phyloP scores from a whole-genome alignment of 2,329 filamentous ascomycete genomes.

The Helminthosporium solani region DNA sequence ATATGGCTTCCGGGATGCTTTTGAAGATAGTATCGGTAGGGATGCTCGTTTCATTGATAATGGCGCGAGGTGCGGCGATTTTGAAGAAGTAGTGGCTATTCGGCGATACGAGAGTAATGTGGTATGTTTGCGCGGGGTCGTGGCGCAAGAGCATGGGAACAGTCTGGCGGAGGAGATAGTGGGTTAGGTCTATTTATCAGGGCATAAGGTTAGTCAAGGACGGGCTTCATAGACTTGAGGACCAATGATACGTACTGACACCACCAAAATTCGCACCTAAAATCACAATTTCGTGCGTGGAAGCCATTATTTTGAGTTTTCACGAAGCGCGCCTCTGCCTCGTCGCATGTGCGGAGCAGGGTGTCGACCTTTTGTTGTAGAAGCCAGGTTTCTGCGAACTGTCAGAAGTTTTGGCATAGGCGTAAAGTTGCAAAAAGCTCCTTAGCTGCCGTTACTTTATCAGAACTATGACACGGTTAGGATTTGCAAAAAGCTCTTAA shows the following conservation, averaged over 20 bases:
- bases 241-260: conserved; percentile 33
- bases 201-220: too few relatives aligned
- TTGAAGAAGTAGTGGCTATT: conserved; percentile 44
- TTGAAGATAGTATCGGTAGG: conserved; percentile 33
- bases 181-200: conserved; percentile 21
- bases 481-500: too few relatives aligned
- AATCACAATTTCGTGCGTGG: conserved; percentile 38
- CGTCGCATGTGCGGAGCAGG: too few relatives aligned
- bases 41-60: conserved; percentile 29
- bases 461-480: too few relatives aligned
- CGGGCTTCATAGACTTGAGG: conserved; percentile 22
- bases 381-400: too few relatives aligned
- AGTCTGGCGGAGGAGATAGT: conserved; percentile 36
- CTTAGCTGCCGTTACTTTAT: too few relatives aligned
- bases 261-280: conserved; percentile 41
- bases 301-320: too few relatives aligned
- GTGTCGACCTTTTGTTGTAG: too few relatives aligned
- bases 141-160: conserved; percentile 26
- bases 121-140: conserved; percentile 19
- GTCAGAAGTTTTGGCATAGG: too few relatives aligned
- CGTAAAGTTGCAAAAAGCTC: too few relatives aligned
- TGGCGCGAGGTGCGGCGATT: conserved; percentile 38
- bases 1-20: conserved; percentile 35
- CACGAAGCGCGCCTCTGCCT: too few relatives aligned
- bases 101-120: conserved; percentile 38